These are phyloP conservation scores for Penicillium roqueforti DNA, from an alignment of 495 filamentous ascomycete genomes.

Conservation along the genomic window DNA sequence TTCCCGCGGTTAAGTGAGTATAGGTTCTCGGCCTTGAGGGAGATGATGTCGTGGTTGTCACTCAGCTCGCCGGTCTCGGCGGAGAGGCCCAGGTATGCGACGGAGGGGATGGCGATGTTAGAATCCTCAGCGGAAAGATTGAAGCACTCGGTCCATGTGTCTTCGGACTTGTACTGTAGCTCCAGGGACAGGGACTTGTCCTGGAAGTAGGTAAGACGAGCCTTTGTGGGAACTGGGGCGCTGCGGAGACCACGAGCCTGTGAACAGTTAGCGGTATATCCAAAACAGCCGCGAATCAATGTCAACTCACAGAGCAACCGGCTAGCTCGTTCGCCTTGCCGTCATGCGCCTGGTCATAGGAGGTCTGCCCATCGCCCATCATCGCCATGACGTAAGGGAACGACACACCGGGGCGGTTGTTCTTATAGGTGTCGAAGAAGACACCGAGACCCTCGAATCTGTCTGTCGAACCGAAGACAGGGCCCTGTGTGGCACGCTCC, in stretches of 20 bases:
- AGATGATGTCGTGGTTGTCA: constrained; percentile 98
- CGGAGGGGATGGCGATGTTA: constrained; percentile 76
- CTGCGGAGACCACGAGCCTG: constrained; percentile 83
- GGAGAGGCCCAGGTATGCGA: constrained; percentile 91
- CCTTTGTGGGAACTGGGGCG: constrained; percentile 72
- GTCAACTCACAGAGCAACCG: constrained; percentile 72
- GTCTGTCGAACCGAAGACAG: constrained; percentile 86
- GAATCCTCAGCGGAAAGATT: constrained; percentile 55
- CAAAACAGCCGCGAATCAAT: not conserved
- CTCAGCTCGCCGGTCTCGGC: constrained; percentile 94
- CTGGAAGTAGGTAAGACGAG: constrained; percentile 91
- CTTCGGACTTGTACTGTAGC: constrained; percentile 85
- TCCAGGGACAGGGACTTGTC: constrained; percentile 90
- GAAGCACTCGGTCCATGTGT: constrained; percentile 89
- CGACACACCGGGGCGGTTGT: constrained; percentile 89
- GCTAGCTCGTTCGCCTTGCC: constrained; percentile 90
- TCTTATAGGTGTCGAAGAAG: constrained; percentile 99
- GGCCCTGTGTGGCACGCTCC: constrained; percentile 73
- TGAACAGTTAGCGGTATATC: not conserved
- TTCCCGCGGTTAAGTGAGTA: constrained; percentile 58
- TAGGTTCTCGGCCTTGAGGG: constrained; percentile 80
- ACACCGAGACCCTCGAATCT: constrained; percentile 92
- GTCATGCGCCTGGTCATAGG: constrained; percentile 91
- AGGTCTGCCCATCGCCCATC: constrained; percentile 84
- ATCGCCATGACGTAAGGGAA: constrained; percentile 99